Evolutionary conservation across 177 flowering plant species (phyloP).

Genomic region (Vitis hybrid): DNA sequence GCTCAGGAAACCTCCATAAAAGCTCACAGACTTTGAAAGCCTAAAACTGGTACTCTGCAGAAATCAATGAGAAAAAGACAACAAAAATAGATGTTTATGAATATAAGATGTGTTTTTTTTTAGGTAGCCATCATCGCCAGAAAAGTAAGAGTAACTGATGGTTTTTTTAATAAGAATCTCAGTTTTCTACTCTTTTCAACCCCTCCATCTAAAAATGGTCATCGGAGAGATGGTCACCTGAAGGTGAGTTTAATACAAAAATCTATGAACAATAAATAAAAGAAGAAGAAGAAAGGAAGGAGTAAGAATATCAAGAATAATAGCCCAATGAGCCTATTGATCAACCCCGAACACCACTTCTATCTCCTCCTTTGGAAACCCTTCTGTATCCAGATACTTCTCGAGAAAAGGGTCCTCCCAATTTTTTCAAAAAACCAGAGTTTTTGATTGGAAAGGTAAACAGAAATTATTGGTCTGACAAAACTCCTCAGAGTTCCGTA

Average conservation of each 20-base stretch:
- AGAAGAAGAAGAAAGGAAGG: neutral
- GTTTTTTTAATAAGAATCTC: constrained; percentile 14
- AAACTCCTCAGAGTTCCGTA: constrained; percentile 30
- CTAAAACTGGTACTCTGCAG: constrained; percentile 22
- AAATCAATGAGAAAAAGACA: constrained; percentile 22
- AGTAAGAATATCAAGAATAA: neutral
- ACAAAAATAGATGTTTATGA: constrained; percentile 5
- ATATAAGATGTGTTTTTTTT: neutral
- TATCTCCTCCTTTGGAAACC: neutral
- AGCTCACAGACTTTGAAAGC: constrained; percentile 30
- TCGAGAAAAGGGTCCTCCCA: neutral
- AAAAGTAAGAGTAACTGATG: constrained; percentile 8
- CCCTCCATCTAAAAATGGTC: constrained; percentile 8
- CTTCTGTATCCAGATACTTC: neutral
- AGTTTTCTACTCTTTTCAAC: constrained; percentile 12
- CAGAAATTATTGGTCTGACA: constrained; percentile 20
- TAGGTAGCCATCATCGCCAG: constrained; percentile 4
- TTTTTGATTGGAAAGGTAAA: constrained; percentile 27
- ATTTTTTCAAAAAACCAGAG: constrained; percentile 9
- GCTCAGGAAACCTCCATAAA: constrained; percentile 20
- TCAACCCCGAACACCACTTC: constrained; percentile 4
- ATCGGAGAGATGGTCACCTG: constrained; percentile 6
- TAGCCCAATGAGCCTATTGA: neutral
- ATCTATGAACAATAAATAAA: neutral
- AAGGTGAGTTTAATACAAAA: constrained; percentile 4